Conservation (phyloP, 345 rosid genomes). For the Melastoma malabathricum region DNA sequence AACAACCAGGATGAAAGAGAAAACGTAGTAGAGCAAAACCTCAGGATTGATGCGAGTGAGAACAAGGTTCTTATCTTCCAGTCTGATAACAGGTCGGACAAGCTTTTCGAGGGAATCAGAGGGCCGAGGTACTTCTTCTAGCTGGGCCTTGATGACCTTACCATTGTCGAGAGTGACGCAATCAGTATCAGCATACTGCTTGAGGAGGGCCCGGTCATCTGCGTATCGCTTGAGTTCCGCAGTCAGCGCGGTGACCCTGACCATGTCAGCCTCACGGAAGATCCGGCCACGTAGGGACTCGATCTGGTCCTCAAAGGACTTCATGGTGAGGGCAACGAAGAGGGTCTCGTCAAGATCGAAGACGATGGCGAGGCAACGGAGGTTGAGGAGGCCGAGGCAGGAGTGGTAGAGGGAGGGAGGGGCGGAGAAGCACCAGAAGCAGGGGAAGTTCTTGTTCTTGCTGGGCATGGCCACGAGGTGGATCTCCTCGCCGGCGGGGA, state of each 20-base stretch:
- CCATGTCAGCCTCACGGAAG: slow-evolving; percentile 56
- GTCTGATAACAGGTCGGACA: slow-evolving; percentile 72
- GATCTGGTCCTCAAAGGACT: slow-evolving; percentile 81
- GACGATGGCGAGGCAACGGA: slow-evolving; percentile 79
- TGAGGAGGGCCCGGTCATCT: slow-evolving; percentile 70
- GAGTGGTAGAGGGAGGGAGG: slow-evolving; percentile 61
- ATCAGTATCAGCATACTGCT: slow-evolving; percentile 76
- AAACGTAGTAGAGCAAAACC: slow-evolving; percentile 25
- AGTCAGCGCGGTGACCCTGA: slow-evolving; percentile 56
- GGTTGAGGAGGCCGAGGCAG: slow-evolving; percentile 66
- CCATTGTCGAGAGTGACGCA: slow-evolving; percentile 49
- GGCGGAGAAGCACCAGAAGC: slow-evolving; percentile 90
- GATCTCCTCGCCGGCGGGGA: slow-evolving; percentile 74
- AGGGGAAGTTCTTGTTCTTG: slow-evolving; percentile 91
- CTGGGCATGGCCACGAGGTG: slow-evolving; percentile 99
- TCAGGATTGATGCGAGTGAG: slow-evolving; percentile 96
- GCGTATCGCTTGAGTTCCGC: slow-evolving; percentile 57
- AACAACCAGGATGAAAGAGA: background rate
- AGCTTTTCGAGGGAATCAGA: slow-evolving; percentile 57
- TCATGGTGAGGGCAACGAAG: slow-evolving; percentile 94
- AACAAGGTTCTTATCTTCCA: slow-evolving; percentile 65
- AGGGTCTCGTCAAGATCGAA: slow-evolving; percentile 96
- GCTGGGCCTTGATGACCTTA: slow-evolving; percentile 52
- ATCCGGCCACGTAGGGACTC: slow-evolving; percentile 74
- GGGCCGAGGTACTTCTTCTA: slow-evolving; percentile 57